Evolutionary conservation across 129 eudicot species (phyloP).

Genomic region (Flaveria brownii): DNA sequence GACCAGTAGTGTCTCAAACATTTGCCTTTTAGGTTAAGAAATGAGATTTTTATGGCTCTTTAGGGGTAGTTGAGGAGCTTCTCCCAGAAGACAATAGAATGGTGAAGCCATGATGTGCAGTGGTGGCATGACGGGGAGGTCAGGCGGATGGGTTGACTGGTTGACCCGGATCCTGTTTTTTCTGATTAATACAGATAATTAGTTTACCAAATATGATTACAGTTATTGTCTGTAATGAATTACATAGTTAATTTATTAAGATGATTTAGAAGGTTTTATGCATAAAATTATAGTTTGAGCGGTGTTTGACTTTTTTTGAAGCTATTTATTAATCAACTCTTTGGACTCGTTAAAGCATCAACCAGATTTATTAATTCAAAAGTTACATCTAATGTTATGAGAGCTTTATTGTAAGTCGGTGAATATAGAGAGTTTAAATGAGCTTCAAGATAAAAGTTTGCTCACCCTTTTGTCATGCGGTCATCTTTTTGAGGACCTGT

Average conservation of each 20-base stretch:
- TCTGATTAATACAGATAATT: background rate
- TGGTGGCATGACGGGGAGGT: background rate
- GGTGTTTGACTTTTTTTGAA: too few relatives aligned
- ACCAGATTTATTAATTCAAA: too few relatives aligned
- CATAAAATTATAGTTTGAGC: too few relatives aligned
- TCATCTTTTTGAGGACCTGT: too few relatives aligned
- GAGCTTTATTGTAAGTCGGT: too few relatives aligned
- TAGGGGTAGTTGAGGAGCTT: constrained; percentile 33
- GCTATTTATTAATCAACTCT: too few relatives aligned
- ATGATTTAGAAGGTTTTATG: background rate
- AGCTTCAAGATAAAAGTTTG: too few relatives aligned
- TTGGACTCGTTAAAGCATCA: too few relatives aligned
- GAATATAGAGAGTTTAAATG: too few relatives aligned
- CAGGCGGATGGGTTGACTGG: background rate
- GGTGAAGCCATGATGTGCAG: background rate
- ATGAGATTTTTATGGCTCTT: constrained; percentile 33
- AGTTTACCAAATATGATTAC: background rate
- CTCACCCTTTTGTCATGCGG: too few relatives aligned
- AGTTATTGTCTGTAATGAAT: background rate
- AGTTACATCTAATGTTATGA: too few relatives aligned
- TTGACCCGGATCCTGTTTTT: background rate
- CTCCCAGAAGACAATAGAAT: constrained; percentile 22
- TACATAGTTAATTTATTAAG: background rate
- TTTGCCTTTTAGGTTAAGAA: constrained; percentile 45
- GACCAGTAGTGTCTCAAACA: constrained; percentile 19